A percentile compares a stretch with the other conserved stretches of the same genome.
Evolutionary conservation across 306 rosid genomes (phyloP).

Genomic region (Vigna reflexopilosa): DNA sequence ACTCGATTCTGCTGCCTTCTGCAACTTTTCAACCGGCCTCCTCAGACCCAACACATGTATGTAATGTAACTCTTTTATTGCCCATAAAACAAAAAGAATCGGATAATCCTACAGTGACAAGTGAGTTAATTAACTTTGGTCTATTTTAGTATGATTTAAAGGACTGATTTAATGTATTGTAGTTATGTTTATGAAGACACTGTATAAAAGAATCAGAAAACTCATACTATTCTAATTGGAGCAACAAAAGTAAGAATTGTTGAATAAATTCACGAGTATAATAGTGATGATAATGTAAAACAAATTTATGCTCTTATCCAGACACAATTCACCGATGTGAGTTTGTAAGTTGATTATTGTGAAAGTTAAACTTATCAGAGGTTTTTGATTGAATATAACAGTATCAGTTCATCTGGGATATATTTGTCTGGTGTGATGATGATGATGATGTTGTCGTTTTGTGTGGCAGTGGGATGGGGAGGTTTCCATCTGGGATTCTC

Average conservation of each 20-base stretch:
- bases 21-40: slow-evolving; percentile 57
- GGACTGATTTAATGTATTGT: not conserved
- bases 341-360: too few species aligned
- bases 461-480: slow-evolving; percentile 84
- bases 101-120: not conserved
- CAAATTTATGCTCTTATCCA: too few species aligned
- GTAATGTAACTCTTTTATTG: not conserved
- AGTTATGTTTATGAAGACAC: not conserved
- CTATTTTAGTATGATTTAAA: not conserved
- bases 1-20: slow-evolving; percentile 74
- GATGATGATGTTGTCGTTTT: not conserved
- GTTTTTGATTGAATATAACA: too few species aligned
- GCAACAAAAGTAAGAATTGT: too few species aligned
- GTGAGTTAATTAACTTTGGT: not conserved
- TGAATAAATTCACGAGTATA: too few species aligned
- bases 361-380: too few species aligned
- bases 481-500: slow-evolving; percentile 89
- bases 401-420: too few species aligned
- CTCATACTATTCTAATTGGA: too few species aligned
- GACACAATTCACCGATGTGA: too few species aligned
- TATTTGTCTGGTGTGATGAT: not conserved
- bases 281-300: too few species aligned
- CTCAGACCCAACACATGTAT: slow-evolving; percentile 78
- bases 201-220: not conserved
- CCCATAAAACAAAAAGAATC: not conserved